Evolutionary conservation across 192 early-diverging fungal species (phyloP), one percentile per base, ranked within the genome.

Genomic region (Spizellomyces sp.): DNA sequence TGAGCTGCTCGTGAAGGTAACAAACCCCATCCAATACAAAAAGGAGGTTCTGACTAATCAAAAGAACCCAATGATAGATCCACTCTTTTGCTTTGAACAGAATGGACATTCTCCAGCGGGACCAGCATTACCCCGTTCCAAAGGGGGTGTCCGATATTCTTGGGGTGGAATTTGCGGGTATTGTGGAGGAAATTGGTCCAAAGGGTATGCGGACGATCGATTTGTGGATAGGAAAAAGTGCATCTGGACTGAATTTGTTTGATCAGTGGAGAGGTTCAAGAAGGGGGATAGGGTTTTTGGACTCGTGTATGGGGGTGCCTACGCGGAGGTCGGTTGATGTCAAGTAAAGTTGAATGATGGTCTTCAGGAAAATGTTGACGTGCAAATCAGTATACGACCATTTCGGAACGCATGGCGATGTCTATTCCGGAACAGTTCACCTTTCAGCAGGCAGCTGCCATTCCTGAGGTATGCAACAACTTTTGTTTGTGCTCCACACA

Each of bases 201-300:
- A 58, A 77, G 15, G 80, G 74, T 76, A 70, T 45, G 79, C 54
- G 1, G 27, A 36, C 27, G 27, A 36, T 36, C 27, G 27, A 36
- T 36, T 36, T 36, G 3, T 36, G 3, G 27, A 36, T 36, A 2
- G n/a, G n/a, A 52, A n/a, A 10, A 52, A n/a, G 15, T 42, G n/a
- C 2, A 55, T 65, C 42, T 27, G 2, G 2, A 2, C 12, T 65
- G 59, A 61, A 8, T 2, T 48, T 36, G 10, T 41, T 17, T 48
- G 12, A 4, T 65, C 48, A 36, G 27, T 36, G 27, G 27, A 36
- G 27, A 36, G 17, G n/a, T 90, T 80, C 77, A 83, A 89, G 64
- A 48, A 74, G 0, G 92, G 93, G 15, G 93, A 93, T 65, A 71
- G 87, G 14, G 91, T 95, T 46, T 93, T 93, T 81, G 93, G 93